Conservation (phyloP, 164 flowering plant species). For the Paratinospora sagittata region DNA sequence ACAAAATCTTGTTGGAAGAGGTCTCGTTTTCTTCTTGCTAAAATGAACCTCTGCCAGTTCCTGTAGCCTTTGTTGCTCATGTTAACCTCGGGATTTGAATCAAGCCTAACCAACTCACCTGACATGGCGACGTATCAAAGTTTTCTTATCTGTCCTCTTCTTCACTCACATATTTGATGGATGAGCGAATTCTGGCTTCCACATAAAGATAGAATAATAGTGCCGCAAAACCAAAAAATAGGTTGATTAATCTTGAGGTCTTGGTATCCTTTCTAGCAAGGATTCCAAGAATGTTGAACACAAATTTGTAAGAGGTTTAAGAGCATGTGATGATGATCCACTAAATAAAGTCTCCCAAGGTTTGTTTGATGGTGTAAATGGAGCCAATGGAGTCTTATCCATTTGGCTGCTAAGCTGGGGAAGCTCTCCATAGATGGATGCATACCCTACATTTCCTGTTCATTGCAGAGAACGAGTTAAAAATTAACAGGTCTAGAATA, state of each 20-base stretch:
- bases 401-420: slow-evolving; percentile 33
- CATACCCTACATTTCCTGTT: slow-evolving; percentile 54
- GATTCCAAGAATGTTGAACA: slow-evolving; percentile 71
- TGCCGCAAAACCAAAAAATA: background rate
- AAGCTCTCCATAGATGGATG: slow-evolving; percentile 72
- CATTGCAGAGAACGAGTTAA: slow-evolving; percentile 1
- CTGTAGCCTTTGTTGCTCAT: background rate
- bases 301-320: slow-evolving; percentile 63
- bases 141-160: background rate
- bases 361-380: slow-evolving; percentile 46
- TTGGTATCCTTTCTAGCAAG: slow-evolving; percentile 54
- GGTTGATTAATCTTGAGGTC: slow-evolving; percentile 15
- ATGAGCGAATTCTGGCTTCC: background rate
- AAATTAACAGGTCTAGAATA: background rate
- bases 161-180: background rate
- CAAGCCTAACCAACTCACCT: background rate
- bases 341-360: slow-evolving; percentile 83
- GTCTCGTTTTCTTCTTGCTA: background rate
- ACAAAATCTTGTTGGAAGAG: background rate
- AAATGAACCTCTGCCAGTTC: background rate
- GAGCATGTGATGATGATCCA: slow-evolving; percentile 75
- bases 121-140: background rate
- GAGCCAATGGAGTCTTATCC: slow-evolving; percentile 17
- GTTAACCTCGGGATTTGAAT: background rate
- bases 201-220: background rate